Evolutionary conservation across 495 filamentous ascomycete genomes (phyloP).

Genomic region (Penicillium longicatenatum): DNA sequence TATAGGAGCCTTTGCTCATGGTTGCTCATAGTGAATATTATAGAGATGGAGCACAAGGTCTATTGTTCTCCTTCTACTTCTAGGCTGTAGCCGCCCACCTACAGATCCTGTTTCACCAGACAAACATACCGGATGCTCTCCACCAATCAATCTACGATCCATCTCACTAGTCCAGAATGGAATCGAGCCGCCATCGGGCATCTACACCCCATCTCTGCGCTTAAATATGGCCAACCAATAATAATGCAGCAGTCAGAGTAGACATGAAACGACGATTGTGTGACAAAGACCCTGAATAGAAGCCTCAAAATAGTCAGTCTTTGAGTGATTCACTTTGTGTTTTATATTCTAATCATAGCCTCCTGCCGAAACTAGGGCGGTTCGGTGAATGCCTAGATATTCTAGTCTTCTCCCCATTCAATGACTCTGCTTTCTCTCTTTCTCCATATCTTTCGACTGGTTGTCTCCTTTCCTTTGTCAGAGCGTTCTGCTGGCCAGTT

Average conservation of each 20-base stretch:
- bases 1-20: too few species aligned
- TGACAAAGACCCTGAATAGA: neutral
- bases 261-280: constrained; percentile 1
- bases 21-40: neutral
- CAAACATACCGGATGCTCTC: neutral
- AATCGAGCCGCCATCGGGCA: constrained; percentile 2
- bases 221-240: neutral
- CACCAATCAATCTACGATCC: neutral
- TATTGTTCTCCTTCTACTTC: neutral
- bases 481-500: constrained; percentile 41
- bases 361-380: neutral
- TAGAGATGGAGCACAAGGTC: neutral
- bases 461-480: constrained; percentile 29
- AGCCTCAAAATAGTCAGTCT: neutral
- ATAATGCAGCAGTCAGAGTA: neutral
- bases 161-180: constrained; percentile 3
- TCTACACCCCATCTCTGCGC: constrained; percentile 3
- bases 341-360: constrained; percentile 6
- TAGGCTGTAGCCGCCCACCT: neutral
- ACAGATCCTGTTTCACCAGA: constrained; percentile 1
- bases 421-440: constrained; percentile 17
- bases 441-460: constrained; percentile 19
- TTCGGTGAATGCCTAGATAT: constrained; percentile 7
- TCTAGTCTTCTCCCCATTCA: neutral
- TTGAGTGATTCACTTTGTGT: constrained; percentile 2